Conservation (phyloP, 2,329 filamentous ascomycete genomes). For the Fusarium avenaceum region DNA sequence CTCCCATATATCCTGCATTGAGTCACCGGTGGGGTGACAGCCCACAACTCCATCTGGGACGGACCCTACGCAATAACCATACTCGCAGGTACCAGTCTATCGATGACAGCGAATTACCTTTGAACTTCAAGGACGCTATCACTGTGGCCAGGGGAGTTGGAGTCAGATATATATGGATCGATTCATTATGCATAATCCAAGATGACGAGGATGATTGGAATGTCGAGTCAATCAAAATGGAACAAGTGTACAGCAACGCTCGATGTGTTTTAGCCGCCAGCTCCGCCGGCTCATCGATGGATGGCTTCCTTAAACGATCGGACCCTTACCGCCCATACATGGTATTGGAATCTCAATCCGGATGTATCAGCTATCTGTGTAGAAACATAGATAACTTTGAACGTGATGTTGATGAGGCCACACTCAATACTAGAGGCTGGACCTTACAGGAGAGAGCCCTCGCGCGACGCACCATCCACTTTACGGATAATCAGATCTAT, state of each 20-base stretch:
- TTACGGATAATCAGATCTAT: conserved; percentile 8
- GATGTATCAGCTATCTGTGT: conserved; percentile 45
- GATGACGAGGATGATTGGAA: background rate
- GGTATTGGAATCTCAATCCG: background rate
- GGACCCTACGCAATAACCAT: background rate
- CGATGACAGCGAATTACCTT: background rate
- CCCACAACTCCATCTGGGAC: background rate
- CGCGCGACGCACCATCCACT: conserved; percentile 6
- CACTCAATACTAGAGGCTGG: conserved; percentile 47
- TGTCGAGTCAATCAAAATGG: background rate
- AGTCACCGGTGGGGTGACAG: background rate
- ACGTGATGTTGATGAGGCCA: conserved; percentile 49
- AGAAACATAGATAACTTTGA: conserved; percentile 54
- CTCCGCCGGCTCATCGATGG: background rate
- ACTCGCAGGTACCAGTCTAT: background rate
- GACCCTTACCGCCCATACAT: background rate
- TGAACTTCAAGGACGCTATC: background rate
- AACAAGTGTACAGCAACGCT: conserved; percentile 1
- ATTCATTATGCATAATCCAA: background rate
- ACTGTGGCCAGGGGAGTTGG: background rate
- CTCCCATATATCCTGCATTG: background rate
- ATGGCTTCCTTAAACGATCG: background rate
- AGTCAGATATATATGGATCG: background rate
- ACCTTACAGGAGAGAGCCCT: conserved; percentile 20
- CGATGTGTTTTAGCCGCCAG: background rate